phyloP scores from a whole-genome alignment of 2,329 filamentous ascomycete species.

The Curvularia verruculosa region DNA sequence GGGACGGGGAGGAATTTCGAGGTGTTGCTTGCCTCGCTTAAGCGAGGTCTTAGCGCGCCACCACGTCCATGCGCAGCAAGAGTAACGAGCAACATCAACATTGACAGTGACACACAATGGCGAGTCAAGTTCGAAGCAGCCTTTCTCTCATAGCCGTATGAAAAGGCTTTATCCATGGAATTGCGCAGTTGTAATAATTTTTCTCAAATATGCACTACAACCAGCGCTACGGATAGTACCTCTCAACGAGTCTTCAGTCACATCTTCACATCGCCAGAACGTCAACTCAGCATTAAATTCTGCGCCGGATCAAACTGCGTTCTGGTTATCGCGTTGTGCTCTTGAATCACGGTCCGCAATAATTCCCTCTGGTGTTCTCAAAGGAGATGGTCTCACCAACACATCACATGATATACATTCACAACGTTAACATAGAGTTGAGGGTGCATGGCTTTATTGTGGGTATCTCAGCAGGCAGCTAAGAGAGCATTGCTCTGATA shows the following conservation, averaged over 20 bases:
- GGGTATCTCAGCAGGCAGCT: conserved; percentile 38
- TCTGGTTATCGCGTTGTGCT: neutral
- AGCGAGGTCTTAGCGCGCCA: conserved; percentile 17
- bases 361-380: neutral
- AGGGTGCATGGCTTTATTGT: conserved; percentile 48
- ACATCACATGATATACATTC: neutral
- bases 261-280: neutral
- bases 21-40: conserved; percentile 15
- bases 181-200: too few species aligned
- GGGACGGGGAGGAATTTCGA: conserved; percentile 22
- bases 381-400: neutral
- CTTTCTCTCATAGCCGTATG: neutral
- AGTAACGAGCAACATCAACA: conserved; percentile 9
- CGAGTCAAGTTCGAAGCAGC: neutral
- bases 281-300: neutral
- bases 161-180: too few species aligned
- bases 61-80: conserved; percentile 8
- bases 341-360: too few species aligned
- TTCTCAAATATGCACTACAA: neutral
- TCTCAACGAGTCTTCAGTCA: neutral
- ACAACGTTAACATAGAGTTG: conserved; percentile 11
- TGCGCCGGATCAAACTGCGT: neutral
- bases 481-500: conserved; percentile 23
- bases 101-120: neutral
- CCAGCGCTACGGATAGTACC: neutral